phyloP scores from a whole-genome alignment of 495 filamentous ascomycete genomes.

The Xylaria venustula region DNA sequence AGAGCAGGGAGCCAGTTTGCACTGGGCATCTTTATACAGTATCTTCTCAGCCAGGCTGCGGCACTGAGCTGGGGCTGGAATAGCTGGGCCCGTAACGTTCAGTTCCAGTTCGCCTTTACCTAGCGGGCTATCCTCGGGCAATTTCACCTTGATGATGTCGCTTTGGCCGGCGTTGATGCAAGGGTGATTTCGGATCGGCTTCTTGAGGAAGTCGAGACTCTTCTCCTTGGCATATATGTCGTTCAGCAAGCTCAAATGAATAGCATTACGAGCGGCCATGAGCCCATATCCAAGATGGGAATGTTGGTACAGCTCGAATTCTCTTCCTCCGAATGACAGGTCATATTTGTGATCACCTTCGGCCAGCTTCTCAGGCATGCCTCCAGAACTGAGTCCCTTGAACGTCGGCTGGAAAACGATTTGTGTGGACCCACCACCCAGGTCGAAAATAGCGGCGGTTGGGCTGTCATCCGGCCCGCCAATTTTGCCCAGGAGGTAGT shows the following conservation, averaged over 20 bases:
- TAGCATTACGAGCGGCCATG: constrained; percentile 85
- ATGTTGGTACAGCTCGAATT: constrained; percentile 96
- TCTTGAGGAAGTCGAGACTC: constrained; percentile 55
- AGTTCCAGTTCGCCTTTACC: constrained; percentile 58
- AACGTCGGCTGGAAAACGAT: constrained; percentile 99
- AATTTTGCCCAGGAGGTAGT: constrained; percentile 97
- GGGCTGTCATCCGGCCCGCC: constrained; percentile 84
- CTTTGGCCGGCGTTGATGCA: constrained; percentile 82
- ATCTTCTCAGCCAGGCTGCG: constrained; percentile 86
- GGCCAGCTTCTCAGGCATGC: constrained; percentile 83
- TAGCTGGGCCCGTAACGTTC: constrained; percentile 83
- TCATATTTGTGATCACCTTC: constrained; percentile 97
- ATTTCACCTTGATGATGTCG: constrained; percentile 64
- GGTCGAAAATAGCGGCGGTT: constrained; percentile 92
- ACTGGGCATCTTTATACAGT: constrained; percentile 80
- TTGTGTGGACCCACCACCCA: constrained; percentile 95
- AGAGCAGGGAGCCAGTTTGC: constrained; percentile 84
- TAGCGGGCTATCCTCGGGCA: constrained; percentile 61
- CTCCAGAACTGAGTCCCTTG: constrained; percentile 62
- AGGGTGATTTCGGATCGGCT: constrained; percentile 72
- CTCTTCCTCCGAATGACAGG: constrained; percentile 82
- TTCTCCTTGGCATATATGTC: constrained; percentile 48
- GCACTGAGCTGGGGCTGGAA: constrained; percentile 77
- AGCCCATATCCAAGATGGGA: constrained; percentile 97
- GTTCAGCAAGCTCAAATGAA: constrained; percentile 71